Evolutionary conservation across 768 basidiomycete genomes (phyloP).

Genomic region (Suillus discolor): DNA sequence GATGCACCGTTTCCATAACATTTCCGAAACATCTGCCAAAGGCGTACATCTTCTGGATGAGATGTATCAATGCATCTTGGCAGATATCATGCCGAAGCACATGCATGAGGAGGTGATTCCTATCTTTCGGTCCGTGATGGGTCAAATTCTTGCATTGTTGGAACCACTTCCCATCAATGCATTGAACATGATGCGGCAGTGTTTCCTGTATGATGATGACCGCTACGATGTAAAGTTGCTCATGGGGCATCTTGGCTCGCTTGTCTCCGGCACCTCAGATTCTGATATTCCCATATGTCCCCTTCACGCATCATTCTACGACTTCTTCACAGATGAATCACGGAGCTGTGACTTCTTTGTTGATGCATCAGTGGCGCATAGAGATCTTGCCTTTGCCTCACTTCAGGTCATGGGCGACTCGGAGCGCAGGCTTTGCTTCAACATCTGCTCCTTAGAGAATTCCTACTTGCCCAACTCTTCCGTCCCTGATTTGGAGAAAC

Average conservation of each 20-base stretch:
- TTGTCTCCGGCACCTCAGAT: neutral
- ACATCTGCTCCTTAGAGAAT: neutral
- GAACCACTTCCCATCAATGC: slow-evolving; percentile 8
- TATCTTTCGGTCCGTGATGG: too few species aligned
- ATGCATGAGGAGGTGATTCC: too few species aligned
- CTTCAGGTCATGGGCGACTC: slow-evolving; percentile 12
- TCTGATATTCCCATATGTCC: slow-evolving; percentile 10
- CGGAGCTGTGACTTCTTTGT: slow-evolving; percentile 18
- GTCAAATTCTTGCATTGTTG: neutral
- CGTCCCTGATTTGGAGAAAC: neutral
- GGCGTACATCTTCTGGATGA: too few species aligned
- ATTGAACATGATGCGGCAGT: too few species aligned
- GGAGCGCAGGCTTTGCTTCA: neutral
- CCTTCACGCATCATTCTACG: slow-evolving; percentile 30
- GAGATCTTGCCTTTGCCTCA: slow-evolving; percentile 18
- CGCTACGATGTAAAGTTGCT: too few species aligned
- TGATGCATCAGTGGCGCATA: neutral
- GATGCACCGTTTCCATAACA: slow-evolving; percentile 6
- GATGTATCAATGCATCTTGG: slow-evolving; percentile 7
- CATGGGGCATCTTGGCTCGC: too few species aligned
- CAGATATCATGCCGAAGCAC: slow-evolving; percentile 2
- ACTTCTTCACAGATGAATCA: slow-evolving; percentile 21
- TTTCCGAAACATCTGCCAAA: too few species aligned
- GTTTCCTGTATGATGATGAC: too few species aligned
- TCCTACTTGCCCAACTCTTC: neutral